Base-by-base conservation (phyloP, 176 grass and related monocot genomes). In the Guadua angustifolia region DNA sequence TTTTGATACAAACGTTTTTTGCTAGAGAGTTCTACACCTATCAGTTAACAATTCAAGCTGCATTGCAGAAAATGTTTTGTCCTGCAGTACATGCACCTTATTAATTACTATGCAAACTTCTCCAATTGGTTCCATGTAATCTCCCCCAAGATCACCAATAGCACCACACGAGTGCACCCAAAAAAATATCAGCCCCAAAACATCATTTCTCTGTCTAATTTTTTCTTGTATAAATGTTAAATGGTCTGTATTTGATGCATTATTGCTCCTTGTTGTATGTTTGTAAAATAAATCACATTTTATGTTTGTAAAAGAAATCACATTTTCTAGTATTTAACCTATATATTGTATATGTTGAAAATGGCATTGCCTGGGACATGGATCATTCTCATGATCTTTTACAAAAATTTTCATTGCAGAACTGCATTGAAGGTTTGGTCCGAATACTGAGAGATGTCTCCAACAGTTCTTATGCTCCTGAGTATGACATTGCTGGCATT, bases 391-490 rank as follows among this genome's bases (percentile, higher is more conserved):
- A 63, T 51, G 36, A 52, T 36, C 66, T 51, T 73, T 79, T 69
- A 39, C 68, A 32, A 19, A 22, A 77, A 42, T 75, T 83, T 21
- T 36, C 73, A 80, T 78, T 84, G 47, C 86, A 98, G 95, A 93
- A 93, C 75, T 98, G 92, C 82, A 90, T 90, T 18, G 95, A 98
- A 83, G 90, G 91, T 72, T 78, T 98, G 82, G 89, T 89, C 70
- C 81, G 92, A 47, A 98, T 98, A 90, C 69, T 98, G 80, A 93
- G 78, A 90, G 95, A 98, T 87, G 89, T 98, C 18, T 95, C 92
- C 71, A 98, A 98, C 81, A 98, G 87, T 90, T 88, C 92, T 51
- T 98, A 98, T 94, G 95, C 95, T 86, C 95, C 95, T 35, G 95
- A 98, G 33, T 98, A 98, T 88, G 91, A 98, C 21, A 87, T 98